Percentiles rank a stretch among this genome's conserved stretches.
Evolutionary conservation across 495 filamentous ascomycete genomes (phyloP).

Genomic region (Filosporella fistucella): DNA sequence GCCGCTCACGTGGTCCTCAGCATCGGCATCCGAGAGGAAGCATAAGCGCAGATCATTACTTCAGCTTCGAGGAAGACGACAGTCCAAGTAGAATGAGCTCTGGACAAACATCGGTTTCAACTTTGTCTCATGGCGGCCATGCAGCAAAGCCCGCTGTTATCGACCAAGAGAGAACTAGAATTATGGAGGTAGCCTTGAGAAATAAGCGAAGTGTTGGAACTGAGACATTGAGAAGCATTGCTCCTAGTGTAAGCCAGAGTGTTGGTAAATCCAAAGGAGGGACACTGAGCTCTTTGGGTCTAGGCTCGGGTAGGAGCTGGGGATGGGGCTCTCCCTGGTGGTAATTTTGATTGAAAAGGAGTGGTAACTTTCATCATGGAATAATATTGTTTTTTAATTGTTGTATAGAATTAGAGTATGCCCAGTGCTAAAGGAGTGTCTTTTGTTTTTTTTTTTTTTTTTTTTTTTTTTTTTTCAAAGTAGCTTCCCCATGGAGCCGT

Average conservation of each 20-base stretch:
- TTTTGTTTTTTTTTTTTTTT: too few species aligned
- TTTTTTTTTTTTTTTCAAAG: too few species aligned
- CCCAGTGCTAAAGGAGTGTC: too few species aligned
- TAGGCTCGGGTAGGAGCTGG: slow-evolving; percentile 20
- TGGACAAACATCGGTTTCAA: slow-evolving; percentile 2
- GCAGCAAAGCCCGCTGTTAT: background rate
- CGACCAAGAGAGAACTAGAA: slow-evolving; percentile 25
- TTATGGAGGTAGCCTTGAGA: slow-evolving; percentile 34
- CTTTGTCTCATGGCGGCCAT: slow-evolving; percentile 4
- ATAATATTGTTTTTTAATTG: too few species aligned
- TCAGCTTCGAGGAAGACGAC: slow-evolving; percentile 20
- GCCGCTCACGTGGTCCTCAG: slow-evolving; percentile 10
- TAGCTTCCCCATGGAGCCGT: too few species aligned
- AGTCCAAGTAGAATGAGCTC: slow-evolving; percentile 17
- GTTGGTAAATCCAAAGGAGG: slow-evolving; percentile 7
- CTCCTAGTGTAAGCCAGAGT: slow-evolving; percentile 27
- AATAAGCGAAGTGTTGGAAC: slow-evolving; percentile 37
- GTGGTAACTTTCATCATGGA: too few species aligned
- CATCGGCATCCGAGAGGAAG: slow-evolving; percentile 10
- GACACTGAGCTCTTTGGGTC: slow-evolving; percentile 10
- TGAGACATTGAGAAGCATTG: slow-evolving; percentile 38
- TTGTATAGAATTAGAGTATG: too few species aligned
- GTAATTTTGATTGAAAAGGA: too few species aligned
- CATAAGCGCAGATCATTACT: slow-evolving; percentile 23
- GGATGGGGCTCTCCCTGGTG: slow-evolving; percentile 21